phyloP scores from a whole-genome alignment of 2,329 filamentous ascomycete genomes.

The Exserohilum rostratum region DNA sequence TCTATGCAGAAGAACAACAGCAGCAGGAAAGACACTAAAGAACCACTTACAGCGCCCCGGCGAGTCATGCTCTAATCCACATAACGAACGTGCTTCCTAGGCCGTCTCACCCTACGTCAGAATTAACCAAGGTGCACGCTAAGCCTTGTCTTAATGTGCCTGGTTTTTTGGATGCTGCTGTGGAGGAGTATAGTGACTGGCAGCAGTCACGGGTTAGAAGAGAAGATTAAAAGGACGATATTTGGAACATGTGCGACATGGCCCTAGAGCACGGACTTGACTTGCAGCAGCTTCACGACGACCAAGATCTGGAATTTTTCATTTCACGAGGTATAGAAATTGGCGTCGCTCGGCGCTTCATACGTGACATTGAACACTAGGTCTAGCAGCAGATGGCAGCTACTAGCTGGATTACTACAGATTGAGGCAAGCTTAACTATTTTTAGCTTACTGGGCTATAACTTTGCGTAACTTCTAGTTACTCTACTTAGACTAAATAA shows the following conservation, averaged over 20 bases:
- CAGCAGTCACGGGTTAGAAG: constrained; percentile 21
- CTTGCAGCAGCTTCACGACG: constrained; percentile 34
- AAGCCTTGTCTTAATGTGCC: constrained; percentile 19
- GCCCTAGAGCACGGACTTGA: constrained; percentile 17
- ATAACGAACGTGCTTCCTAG: constrained; percentile 38
- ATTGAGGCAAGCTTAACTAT: neutral
- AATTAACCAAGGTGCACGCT: neutral
- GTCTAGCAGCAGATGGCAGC: constrained; percentile 5
- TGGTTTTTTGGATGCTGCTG: constrained; percentile 20
- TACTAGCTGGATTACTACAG: neutral
- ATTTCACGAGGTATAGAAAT: constrained; percentile 36
- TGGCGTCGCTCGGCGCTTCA: constrained; percentile 37
- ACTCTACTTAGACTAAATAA: neutral
- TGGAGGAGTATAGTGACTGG: constrained; percentile 20
- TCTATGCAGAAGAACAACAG: constrained; percentile 43
- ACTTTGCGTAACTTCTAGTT: neutral
- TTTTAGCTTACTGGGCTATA: neutral
- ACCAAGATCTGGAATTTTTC: constrained; percentile 41
- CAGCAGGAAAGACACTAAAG: constrained; percentile 26
- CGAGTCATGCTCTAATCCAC: constrained; percentile 34
- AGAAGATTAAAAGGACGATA: constrained; percentile 18
- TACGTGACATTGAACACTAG: constrained; percentile 35
- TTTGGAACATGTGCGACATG: constrained; percentile 13
- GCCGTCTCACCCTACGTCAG: constrained; percentile 3
- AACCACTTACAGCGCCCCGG: constrained; percentile 15